Base-by-base conservation (phyloP, 768 basidiomycete genomes). In the Rickenella mellea region DNA sequence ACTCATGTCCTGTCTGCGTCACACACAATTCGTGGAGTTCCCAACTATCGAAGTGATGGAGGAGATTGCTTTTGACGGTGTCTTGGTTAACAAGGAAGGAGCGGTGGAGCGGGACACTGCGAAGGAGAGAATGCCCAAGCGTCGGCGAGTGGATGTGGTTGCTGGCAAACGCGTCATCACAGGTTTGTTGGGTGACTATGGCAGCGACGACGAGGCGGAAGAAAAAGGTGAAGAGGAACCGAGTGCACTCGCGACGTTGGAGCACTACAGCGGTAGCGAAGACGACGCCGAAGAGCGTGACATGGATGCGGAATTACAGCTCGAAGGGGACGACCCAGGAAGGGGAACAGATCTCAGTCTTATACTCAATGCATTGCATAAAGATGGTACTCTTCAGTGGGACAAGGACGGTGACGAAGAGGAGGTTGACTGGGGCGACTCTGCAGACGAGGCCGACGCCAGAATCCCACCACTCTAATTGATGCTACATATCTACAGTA, bases 31-130 rank as follows among this genome's bases (percentile, higher is more conserved):
- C 58, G 71, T 84, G 25, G 91, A 94, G 58, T 94, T 76, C 53
- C 91, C 91, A 6, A 80, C 79, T 1, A 76, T 94, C 33, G 82
- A 90, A 42, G 59, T 93, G 5, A 81, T 80, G 68, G 75, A 81
- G 36, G 73, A 62, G 19, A 64, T 56, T 15, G 61, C 78, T 24
- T 91, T 88, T 58, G 60, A 58, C 6, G 81, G 77, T 6, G 65
- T 65, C 7, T 52, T 87, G n/a, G 64, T 83, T 12, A 73, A 83
- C 44, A 66, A 67, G 31, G 56, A 67, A 36, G 79, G 79, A 2
- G 48, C 62, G 4, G 52, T 74, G 27, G 60, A 54, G 32, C 64
- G 66, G 22, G 50, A 52, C 29, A 53, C 56, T 42, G 56, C 28
- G 50, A 60, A 58, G 11, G 62, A 69, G 46, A 62, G 60, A 40